Evolutionary conservation across 169 alveolate species (phyloP).

Genomic region (Miamiensis avidus): DNA sequence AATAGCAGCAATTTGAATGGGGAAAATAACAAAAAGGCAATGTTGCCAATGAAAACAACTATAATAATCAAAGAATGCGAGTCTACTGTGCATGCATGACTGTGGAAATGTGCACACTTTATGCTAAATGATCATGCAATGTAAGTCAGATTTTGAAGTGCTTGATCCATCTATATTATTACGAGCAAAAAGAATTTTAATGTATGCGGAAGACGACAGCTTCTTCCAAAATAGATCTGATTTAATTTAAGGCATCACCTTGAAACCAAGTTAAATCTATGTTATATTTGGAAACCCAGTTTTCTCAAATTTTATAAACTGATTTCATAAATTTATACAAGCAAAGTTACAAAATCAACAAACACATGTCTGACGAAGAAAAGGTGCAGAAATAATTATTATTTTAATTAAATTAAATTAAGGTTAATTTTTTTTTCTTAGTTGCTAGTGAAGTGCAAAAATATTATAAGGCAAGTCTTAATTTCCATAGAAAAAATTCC

Average conservation of each 20-base stretch:
- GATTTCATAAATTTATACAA: not conserved
- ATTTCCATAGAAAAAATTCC: not conserved
- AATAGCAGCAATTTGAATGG: not conserved
- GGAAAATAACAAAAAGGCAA: not conserved
- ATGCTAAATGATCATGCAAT: not conserved
- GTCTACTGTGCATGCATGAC: not conserved
- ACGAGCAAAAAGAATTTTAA: not conserved
- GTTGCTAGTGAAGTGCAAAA: conserved; percentile 7
- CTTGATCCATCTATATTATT: not conserved
- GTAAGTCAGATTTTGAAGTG: not conserved
- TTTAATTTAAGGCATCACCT: not conserved
- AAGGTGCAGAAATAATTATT: not conserved
- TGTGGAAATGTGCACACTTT: conserved; percentile 1
- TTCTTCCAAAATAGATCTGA: not conserved
- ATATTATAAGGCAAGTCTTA: not conserved
- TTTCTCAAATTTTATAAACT: not conserved
- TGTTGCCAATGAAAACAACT: not conserved
- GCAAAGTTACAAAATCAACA: not conserved
- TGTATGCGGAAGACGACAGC: not conserved
- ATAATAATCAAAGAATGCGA: not conserved
- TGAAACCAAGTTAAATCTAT: not conserved
- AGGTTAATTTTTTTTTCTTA: not conserved
- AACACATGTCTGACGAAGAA: conserved; percentile 3
- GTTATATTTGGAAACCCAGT: not conserved
- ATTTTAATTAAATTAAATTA: no score